phyloP scores from a whole-genome alignment of 1,139 yeast species.

The Candida mesenterica region DNA sequence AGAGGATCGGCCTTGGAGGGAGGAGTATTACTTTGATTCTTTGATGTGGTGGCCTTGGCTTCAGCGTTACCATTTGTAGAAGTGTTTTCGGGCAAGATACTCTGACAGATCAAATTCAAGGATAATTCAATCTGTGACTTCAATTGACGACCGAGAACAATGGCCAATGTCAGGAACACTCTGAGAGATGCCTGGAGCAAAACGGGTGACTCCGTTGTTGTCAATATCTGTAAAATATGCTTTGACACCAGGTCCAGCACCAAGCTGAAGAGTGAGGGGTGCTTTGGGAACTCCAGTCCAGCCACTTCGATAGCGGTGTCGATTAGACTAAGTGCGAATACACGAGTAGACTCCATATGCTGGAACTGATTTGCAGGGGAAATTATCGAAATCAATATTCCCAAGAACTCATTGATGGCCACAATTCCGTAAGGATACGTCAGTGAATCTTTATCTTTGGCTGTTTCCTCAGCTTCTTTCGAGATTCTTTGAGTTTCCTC shows the following conservation, averaged over 20 bases:
- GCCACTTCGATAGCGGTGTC: slow-evolving; percentile 81
- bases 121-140: slow-evolving; percentile 70
- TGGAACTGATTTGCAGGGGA: slow-evolving; percentile 81
- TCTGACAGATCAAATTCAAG: slow-evolving; percentile 54
- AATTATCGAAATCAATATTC: slow-evolving; percentile 76
- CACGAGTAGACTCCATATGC: slow-evolving; percentile 84
- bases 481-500: too few species aligned
- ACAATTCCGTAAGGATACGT: slow-evolving; percentile 57
- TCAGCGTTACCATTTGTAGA: slow-evolving; percentile 11
- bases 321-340: slow-evolving; percentile 75
- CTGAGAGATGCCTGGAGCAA: slow-evolving; percentile 75
- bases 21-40: slow-evolving; percentile 10
- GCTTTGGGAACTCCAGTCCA: slow-evolving; percentile 64
- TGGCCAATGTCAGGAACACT: slow-evolving; percentile 65
- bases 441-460: slow-evolving; percentile 1
- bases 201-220: slow-evolving; percentile 64
- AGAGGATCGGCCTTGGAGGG: slow-evolving; percentile 4
- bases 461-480: slow-evolving; percentile 2
- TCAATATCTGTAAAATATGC: slow-evolving; percentile 75
- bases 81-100: slow-evolving; percentile 47
- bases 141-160: slow-evolving; percentile 56
- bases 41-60: too few species aligned
- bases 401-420: slow-evolving; percentile 66
- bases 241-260: slow-evolving; percentile 81
- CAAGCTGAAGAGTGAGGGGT: slow-evolving; percentile 63